Evolutionary conservation across 257 asterid species (phyloP), one percentile per base, ranked within the genome.

Genomic region (Eustoma russellianum): DNA sequence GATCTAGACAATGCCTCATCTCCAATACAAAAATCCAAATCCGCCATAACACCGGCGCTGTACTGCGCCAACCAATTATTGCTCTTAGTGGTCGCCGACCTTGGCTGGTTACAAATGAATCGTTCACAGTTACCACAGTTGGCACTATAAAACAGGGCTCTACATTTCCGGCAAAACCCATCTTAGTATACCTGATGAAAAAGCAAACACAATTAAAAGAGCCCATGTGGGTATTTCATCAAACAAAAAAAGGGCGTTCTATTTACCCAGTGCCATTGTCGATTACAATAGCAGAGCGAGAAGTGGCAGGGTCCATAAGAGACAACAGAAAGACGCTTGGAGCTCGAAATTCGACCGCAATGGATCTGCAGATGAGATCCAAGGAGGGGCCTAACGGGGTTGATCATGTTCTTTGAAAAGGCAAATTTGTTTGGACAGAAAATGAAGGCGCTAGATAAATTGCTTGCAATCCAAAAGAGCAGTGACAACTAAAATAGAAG

Each of bases 141-240:
- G 98, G 98, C 49, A 78, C 59, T 58, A 70, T 75, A 61, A 91
- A 91, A 73, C 86, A 78, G 10, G 98, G 98, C 58, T 91, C 98
- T 33, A 85, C 96, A 70, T 91, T 91, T 62, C 98, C 98, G 52
- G 96, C 94, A 76, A 91, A 91, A 16, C 98, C 98, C 84, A 87
- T 72, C 65, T 91, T 91, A 53, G 98, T 73, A 69, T 75, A 91
- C 88, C 98, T 91, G 60, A 38, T 38, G 6, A 5, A 38, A 38
- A 8, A 38, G 12, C 9, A 61, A 68, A 77, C 62, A 66, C 63
- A 13, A 58, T 66, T 76, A 48, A 86, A 62, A 68, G 59, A 38
- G 12, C 43, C 53, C 30, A 70, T 3, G 33, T 15, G 65, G 24
- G 48, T 44, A 47, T 14, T 3, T 2, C 4, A 13, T 6, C 9